Evolutionary conservation across 2,329 filamentous ascomycete species (phyloP).

Genomic region (Acrocalymma vagum): DNA sequence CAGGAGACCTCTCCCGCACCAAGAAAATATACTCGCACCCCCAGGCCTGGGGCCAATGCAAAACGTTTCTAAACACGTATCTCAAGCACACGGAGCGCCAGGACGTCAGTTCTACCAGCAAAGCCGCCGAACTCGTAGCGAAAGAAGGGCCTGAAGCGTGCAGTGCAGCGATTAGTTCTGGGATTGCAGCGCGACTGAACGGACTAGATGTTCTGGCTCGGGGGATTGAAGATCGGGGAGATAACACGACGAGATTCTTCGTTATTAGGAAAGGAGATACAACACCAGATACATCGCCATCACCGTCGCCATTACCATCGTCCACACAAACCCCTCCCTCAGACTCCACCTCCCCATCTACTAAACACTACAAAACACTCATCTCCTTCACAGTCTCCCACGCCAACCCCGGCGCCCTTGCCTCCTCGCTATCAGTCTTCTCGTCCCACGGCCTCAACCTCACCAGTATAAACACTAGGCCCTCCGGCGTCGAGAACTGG

Average conservation of each 20-base stretch:
- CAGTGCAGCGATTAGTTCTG: slow-evolving; percentile 82
- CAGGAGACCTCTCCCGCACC: slow-evolving; percentile 67
- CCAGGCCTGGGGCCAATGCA: slow-evolving; percentile 94
- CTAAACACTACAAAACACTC: slow-evolving; percentile 68
- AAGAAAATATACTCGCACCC: slow-evolving; percentile 89
- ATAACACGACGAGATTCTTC: slow-evolving; percentile 84
- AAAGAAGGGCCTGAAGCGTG: slow-evolving; percentile 65
- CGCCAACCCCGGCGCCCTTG: slow-evolving; percentile 79
- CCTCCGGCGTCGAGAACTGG: slow-evolving; percentile 78
- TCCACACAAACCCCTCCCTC: not conserved
- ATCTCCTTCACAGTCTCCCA: slow-evolving; percentile 87
- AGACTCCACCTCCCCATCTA: too few species aligned
- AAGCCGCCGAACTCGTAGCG: slow-evolving; percentile 79
- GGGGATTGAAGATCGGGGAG: slow-evolving; percentile 75
- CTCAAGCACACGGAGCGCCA: slow-evolving; percentile 80
- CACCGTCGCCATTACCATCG: not conserved
- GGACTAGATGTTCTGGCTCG: slow-evolving; percentile 74
- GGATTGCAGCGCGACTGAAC: slow-evolving; percentile 74
- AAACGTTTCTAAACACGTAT: slow-evolving; percentile 73
- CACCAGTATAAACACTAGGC: slow-evolving; percentile 89
- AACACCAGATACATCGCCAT: slow-evolving; percentile 2
- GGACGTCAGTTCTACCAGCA: slow-evolving; percentile 86
- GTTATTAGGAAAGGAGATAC: slow-evolving; percentile 59
- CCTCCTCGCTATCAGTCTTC: slow-evolving; percentile 82
- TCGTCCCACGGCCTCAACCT: slow-evolving; percentile 77